These are phyloP conservation scores for Stevia rebaudiana DNA, from an alignment of 140 eudicot species.

Conservation along the genomic window DNA sequence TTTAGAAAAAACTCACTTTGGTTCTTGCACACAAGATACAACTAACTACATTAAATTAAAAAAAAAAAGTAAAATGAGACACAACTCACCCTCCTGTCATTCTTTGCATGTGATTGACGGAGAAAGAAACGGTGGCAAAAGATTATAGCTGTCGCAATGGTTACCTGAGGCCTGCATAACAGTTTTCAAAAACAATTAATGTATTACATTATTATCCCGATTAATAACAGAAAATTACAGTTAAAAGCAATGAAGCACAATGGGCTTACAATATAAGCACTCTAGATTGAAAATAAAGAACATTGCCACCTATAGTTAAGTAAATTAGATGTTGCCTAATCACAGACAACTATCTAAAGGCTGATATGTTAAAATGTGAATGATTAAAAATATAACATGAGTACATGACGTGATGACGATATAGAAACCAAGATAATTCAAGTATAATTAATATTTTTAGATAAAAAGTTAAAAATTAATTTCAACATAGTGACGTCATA, in stretches of 20 bases:
- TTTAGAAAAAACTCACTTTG: neutral
- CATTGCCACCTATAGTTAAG: neutral
- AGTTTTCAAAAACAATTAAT: neutral
- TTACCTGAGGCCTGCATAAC: conserved; percentile 10
- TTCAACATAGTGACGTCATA: neutral
- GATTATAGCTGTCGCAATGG: conserved; percentile 33
- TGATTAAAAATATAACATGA: neutral
- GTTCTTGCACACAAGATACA: conserved; percentile 5
- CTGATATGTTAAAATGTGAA: neutral
- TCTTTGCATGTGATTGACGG: conserved; percentile 90
- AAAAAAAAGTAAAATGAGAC: neutral
- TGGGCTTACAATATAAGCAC: neutral
- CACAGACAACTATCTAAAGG: neutral
- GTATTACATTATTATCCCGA: neutral
- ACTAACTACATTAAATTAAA: neutral
- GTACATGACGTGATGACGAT: no score
- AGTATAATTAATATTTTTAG: neutral
- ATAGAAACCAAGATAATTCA: neutral
- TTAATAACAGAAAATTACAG: neutral
- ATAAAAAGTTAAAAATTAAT: neutral
- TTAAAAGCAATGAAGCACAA: neutral
- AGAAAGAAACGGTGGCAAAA: conserved; percentile 98
- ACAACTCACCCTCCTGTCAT: conserved; percentile 85
- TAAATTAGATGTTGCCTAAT: neutral
- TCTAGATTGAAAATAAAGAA: neutral